Conservation (phyloP, 176 grass and related monocot genomes). For the Zoysia pacifica region DNA sequence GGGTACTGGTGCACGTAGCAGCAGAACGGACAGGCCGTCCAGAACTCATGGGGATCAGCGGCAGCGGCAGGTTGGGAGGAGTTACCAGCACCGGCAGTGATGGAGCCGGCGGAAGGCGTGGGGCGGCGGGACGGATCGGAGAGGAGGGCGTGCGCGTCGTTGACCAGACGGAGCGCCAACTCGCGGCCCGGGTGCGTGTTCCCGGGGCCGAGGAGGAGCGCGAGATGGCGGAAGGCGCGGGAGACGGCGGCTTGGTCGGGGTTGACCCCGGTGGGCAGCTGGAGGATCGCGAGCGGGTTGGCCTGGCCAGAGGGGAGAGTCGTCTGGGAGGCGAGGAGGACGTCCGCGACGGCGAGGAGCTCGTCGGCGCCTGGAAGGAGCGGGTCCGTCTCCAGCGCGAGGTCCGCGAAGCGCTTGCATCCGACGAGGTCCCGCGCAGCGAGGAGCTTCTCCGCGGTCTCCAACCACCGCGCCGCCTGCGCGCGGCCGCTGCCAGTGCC, state of each 20-base stretch:
- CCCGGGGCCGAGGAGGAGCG: constrained; percentile 50
- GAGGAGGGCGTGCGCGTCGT: constrained; percentile 49
- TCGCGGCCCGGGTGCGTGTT: constrained; percentile 54
- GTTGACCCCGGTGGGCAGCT: constrained; percentile 39
- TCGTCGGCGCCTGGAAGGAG: constrained; percentile 86
- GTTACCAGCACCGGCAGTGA: neutral
- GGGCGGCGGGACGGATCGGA: constrained; percentile 50
- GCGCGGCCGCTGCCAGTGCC: constrained; percentile 23
- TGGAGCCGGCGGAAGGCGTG: constrained; percentile 1
- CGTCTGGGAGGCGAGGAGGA: constrained; percentile 84
- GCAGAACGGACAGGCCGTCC: constrained; percentile 87
- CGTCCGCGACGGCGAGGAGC: constrained; percentile 83
- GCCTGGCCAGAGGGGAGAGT: constrained; percentile 33
- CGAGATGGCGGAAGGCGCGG: constrained; percentile 63
- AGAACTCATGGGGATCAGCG: constrained; percentile 48
- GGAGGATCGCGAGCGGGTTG: constrained; percentile 67
- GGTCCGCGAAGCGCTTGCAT: constrained; percentile 92
- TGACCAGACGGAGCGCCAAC: constrained; percentile 50
- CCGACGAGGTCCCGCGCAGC: constrained; percentile 76
- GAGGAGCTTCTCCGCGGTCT: constrained; percentile 77
- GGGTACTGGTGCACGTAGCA: constrained; percentile 76
- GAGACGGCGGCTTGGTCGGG: constrained; percentile 32
- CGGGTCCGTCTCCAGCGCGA: constrained; percentile 80
- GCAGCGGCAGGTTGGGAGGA: constrained; percentile 19
- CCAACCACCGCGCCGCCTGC: constrained; percentile 84